These are phyloP conservation scores for Penicillium sp. DNA, from an alignment of 2,329 filamentous ascomycete genomes.

Conservation along the genomic window DNA sequence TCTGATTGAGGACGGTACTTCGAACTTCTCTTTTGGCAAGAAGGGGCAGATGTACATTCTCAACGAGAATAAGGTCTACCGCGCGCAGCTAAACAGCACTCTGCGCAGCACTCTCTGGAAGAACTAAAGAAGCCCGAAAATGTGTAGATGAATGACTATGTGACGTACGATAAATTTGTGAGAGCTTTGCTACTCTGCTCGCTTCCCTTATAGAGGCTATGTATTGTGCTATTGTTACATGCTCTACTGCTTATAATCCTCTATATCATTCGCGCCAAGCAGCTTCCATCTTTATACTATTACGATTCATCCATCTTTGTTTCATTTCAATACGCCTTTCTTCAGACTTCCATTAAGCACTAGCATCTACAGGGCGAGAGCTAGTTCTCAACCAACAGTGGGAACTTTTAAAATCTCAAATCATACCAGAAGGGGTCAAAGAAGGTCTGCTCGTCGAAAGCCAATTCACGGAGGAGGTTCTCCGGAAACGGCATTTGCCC, in stretches of 20 bases:
- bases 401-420: not conserved
- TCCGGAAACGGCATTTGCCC: not conserved
- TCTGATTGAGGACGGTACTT: conserved; percentile 48
- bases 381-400: too few relatives aligned
- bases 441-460: not conserved
- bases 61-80: conserved; percentile 50
- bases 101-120: conserved; percentile 19
- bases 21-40: conserved; percentile 54
- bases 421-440: not conserved
- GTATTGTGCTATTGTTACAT: too few relatives aligned
- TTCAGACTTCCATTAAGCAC: too few relatives aligned
- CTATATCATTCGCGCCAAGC: too few relatives aligned
- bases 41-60: conserved; percentile 42
- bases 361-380: too few relatives aligned
- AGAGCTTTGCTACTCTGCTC: too few relatives aligned
- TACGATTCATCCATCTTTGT: too few relatives aligned
- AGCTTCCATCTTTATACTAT: too few relatives aligned
- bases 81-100: conserved; percentile 34
- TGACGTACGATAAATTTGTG: too few relatives aligned
- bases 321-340: not conserved
- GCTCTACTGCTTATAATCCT: too few relatives aligned
- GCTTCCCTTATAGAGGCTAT: too few relatives aligned
- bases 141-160: too few relatives aligned
- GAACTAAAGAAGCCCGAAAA: not conserved
- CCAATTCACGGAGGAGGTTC: not conserved